Conservation (phyloP, 345 rosid species). For the Cochlearia excelsa region DNA sequence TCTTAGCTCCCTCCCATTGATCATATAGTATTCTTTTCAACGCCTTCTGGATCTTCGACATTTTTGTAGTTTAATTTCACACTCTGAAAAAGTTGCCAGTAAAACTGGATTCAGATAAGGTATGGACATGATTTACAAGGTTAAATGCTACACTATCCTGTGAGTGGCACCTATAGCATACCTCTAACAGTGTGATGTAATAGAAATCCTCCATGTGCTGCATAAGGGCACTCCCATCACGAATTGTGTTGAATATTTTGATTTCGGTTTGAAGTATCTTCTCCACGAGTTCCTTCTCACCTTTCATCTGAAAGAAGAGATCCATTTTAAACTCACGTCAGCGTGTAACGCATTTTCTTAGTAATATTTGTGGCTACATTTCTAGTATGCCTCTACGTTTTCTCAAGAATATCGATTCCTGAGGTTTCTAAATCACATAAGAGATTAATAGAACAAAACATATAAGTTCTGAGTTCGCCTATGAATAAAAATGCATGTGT, state of each 20-base stretch:
- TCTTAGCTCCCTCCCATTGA: slow-evolving; percentile 12
- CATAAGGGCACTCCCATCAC: slow-evolving; percentile 95
- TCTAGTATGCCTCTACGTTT: slow-evolving; percentile 12
- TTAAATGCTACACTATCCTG: neutral
- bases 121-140: neutral
- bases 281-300: slow-evolving; percentile 87
- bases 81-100: slow-evolving; percentile 45
- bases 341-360: slow-evolving; percentile 1
- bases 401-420: neutral
- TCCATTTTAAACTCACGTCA: neutral
- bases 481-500: neutral
- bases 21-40: slow-evolving; percentile 1
- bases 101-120: neutral
- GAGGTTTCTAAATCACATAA: slow-evolving; percentile 14
- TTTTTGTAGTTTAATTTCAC: slow-evolving; percentile 58
- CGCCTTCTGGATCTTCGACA: slow-evolving; percentile 23
- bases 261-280: slow-evolving; percentile 87
- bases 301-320: slow-evolving; percentile 74
- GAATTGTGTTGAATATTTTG: slow-evolving; percentile 74
- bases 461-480: too few relatives aligned
- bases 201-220: slow-evolving; percentile 99
- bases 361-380: slow-evolving; percentile 8
- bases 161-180: slow-evolving; percentile 28
- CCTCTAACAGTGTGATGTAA: slow-evolving; percentile 87
- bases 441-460: neutral